A percentile compares a stretch with the other conserved stretches of the same genome.
Conservation (phyloP, 208 protist genomes). For the Crithidia thermophila region DNA sequence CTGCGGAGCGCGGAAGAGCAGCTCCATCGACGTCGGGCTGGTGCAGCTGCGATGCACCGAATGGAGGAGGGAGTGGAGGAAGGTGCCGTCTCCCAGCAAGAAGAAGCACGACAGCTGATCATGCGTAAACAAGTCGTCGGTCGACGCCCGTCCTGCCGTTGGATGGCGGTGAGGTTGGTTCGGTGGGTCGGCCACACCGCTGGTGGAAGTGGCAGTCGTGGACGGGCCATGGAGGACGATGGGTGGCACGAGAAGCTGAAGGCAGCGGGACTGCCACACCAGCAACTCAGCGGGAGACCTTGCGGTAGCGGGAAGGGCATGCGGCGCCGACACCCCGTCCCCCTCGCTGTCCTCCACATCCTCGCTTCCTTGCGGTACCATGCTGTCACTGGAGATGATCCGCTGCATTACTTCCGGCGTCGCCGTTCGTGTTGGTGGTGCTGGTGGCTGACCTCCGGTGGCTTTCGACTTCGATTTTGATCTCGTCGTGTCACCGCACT, state of each 20-base stretch:
- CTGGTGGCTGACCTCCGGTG: not conserved
- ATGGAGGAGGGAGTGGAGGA: constrained; percentile 27
- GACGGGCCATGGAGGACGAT: too few species aligned
- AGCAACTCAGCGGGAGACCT: not conserved
- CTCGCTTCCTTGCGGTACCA: too few species aligned
- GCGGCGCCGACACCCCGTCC: too few species aligned
- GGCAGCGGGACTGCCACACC: not conserved
- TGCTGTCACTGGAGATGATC: too few species aligned
- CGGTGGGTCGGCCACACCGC: too few species aligned
- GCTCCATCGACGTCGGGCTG: constrained; percentile 9
- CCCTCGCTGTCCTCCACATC: too few species aligned
- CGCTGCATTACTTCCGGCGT: too few species aligned
- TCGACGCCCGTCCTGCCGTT: not conserved
- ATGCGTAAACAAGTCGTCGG: not conserved
- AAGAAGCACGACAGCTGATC: constrained; percentile 17
- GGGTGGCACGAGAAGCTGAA: not conserved
- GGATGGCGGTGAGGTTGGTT: not conserved
- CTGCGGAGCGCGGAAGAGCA: constrained; percentile 4
- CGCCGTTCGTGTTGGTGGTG: too few species aligned
- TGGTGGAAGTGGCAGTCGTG: too few species aligned
- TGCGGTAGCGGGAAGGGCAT: too few species aligned
- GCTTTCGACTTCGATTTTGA: not conserved
- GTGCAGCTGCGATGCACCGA: constrained; percentile 10
- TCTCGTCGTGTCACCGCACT: not conserved
- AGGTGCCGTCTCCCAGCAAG: constrained; percentile 17